Base-by-base conservation (phyloP, 192 early-diverging fungal species). In the Cladochytrium replicatum region DNA sequence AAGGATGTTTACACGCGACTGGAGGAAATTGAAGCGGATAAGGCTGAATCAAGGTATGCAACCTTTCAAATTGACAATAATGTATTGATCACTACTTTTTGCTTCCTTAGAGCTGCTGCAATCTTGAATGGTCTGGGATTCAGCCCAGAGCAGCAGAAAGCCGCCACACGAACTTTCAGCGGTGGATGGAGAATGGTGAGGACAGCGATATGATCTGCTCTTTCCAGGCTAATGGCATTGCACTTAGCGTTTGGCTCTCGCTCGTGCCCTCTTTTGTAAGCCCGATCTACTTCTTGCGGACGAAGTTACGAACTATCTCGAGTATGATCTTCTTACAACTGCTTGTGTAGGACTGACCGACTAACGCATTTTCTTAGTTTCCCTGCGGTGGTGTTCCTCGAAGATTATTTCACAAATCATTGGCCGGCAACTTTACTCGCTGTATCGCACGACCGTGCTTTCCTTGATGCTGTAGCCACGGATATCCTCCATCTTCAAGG, bases 301-400 rank as follows among this genome's bases (percentile, higher is more conserved):
- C 57, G 87, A 90, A 83, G 83, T 77, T 38, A 77, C 74, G 29
- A 77, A 77, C 57, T 77, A 72, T 26, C 65, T 77, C 32, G 74
- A 77, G 62, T 64, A 50, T 32, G 50, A 41, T 26, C 9, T 4
- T 52, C 1, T 38, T 9, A 44, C 19, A 37, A 15, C 11, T 54
- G 4, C 22, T 17, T n/a, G 15, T 58, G 26, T 19, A 8, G 13
- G 34, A 9, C 15, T n/a, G 37, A 11, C n/a, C 27, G 26, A 46
- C 44, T 37, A 29, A 29, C 24, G 23, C 22, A 1, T 7, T 60
- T 30, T 3, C 31, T 51, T 24, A 64, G 61, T 62, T 78, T 99
- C 58, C 93, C 93, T 29, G 96, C 96, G 27, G 91, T 99, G 48
- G 91, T 93, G 9, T 99, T 91, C 92, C 75, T 99, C 6, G 93